Conservation (phyloP, 176 grass and related monocot species). For the Zea luxurians region DNA sequence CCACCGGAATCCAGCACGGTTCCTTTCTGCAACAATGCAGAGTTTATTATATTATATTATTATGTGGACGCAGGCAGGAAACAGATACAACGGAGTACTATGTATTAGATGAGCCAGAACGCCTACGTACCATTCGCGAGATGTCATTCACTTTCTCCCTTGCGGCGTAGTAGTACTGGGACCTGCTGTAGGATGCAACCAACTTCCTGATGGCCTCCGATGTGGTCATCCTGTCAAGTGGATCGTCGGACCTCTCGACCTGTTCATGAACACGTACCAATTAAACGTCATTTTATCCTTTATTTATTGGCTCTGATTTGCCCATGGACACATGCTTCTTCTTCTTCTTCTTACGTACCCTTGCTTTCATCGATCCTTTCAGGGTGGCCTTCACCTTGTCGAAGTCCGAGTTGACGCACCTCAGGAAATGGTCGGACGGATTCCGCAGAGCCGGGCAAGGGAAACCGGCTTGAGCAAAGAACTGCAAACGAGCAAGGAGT, state of each 20-base stretch:
- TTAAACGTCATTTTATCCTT: neutral
- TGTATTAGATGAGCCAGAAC: neutral
- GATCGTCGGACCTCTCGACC: constrained; percentile 82
- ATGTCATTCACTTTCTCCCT: constrained; percentile 91
- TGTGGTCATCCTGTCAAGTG: constrained; percentile 79
- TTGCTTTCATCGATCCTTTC: constrained; percentile 86
- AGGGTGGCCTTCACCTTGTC: constrained; percentile 99
- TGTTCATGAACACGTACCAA: constrained; percentile 39
- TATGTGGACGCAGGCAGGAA: neutral
- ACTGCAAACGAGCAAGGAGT: constrained; percentile 43
- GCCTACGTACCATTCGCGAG: constrained; percentile 63
- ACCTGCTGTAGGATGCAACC: constrained; percentile 61
- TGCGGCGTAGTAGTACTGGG: constrained; percentile 66
- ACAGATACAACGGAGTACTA: neutral
- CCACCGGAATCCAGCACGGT: constrained; percentile 83
- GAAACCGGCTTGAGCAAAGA: constrained; percentile 85
- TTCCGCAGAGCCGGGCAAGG: constrained; percentile 85
- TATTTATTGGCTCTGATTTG: neutral
- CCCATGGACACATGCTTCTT: neutral
- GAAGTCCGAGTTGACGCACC: constrained; percentile 95
- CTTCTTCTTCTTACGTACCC: constrained; percentile 46
- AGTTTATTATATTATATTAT: constrained; percentile 23
- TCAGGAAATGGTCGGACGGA: constrained; percentile 95
- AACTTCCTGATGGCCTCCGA: constrained; percentile 79
- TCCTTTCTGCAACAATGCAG: constrained; percentile 65